These are phyloP conservation scores for Saturnispora gosingensis DNA, from an alignment of 805 yeast genomes.

Conservation along the genomic window DNA sequence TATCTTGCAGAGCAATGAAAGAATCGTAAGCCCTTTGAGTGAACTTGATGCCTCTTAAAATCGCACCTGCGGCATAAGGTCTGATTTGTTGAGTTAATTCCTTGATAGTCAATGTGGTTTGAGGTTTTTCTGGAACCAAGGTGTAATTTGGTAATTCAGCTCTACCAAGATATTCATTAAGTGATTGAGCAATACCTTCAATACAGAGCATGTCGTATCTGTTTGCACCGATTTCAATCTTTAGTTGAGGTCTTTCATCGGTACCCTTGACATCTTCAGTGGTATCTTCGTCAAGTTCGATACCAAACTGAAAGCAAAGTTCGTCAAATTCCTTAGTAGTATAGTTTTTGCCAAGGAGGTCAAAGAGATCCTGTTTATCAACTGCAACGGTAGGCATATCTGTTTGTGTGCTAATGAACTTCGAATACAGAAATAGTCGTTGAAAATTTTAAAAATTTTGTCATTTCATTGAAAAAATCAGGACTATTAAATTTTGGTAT, in stretches of 20 bases:
- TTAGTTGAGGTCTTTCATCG: conserved; percentile 93
- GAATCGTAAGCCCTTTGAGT: conserved; percentile 84
- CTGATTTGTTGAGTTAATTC: conserved; percentile 66
- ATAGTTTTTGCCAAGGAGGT: conserved; percentile 57
- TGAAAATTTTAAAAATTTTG: neutral
- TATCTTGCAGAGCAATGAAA: conserved; percentile 92
- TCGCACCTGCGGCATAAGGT: conserved; percentile 94
- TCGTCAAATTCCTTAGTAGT: conserved; percentile 93
- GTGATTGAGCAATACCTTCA: conserved; percentile 94
- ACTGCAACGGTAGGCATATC: conserved; percentile 94
- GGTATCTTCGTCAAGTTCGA: conserved; percentile 96
- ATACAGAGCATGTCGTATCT: conserved; percentile 97
- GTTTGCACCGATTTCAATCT: conserved; percentile 96
- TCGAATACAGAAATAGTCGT: neutral
- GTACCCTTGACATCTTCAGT: conserved; percentile 60
- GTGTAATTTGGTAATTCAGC: conserved; percentile 55
- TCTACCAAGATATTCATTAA: conserved; percentile 81
- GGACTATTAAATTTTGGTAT: neutral
- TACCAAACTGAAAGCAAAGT: conserved; percentile 94
- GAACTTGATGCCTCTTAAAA: conserved; percentile 74
- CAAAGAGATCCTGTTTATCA: conserved; percentile 86
- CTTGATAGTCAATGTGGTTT: conserved; percentile 58
- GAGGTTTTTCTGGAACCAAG: conserved; percentile 52
- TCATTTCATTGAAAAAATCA: neutral
- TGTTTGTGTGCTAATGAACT: conserved; percentile 7